A percentile compares a stretch with the other conserved stretches of the same genome.
These are phyloP conservation scores for Lactuca sativa DNA, from an alignment of 129 eudicot genomes.

Conservation along the genomic window DNA sequence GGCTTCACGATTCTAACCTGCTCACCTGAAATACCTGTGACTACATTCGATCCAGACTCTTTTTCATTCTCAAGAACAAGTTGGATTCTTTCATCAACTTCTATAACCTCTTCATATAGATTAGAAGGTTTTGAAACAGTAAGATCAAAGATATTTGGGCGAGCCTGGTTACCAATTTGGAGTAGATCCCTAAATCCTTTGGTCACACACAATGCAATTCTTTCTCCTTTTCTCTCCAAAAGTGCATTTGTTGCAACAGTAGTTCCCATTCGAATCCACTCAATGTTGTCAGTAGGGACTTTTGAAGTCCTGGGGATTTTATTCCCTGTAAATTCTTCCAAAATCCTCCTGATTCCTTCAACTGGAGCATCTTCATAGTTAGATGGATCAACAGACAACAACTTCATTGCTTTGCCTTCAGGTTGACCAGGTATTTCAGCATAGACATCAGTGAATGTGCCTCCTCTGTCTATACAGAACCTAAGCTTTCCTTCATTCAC, in stretches of 20 bases:
- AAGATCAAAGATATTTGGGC: conserved; percentile 93
- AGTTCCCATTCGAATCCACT: conserved; percentile 98
- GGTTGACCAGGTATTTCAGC: conserved; percentile 89
- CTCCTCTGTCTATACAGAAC: conserved; percentile 97
- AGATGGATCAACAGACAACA: conserved; percentile 88
- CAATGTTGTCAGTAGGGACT: conserved; percentile 88
- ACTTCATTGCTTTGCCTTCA: conserved; percentile 83
- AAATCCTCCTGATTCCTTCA: conserved; percentile 89
- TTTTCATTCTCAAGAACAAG: conserved; percentile 56
- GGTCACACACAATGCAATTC: conserved; percentile 91
- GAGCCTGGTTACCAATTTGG: conserved; percentile 94
- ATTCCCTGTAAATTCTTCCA: conserved; percentile 75
- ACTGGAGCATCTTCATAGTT: conserved; percentile 98
- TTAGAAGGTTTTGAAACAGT: conserved; percentile 83
- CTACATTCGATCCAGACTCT: conserved; percentile 23
- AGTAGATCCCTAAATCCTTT: conserved; percentile 76
- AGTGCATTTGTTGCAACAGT: conserved; percentile 98
- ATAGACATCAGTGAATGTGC: conserved; percentile 97
- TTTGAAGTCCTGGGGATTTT: conserved; percentile 65
- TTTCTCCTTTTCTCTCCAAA: conserved; percentile 86
- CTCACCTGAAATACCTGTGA: conserved; percentile 91
- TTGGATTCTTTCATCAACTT: conserved; percentile 90
- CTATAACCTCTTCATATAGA: conserved; percentile 89
- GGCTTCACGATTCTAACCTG: conserved; percentile 64
- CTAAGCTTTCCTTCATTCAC: conserved; percentile 59